These are phyloP conservation scores for Catenaria anguillulae DNA, from an alignment of 371 early-diverging fungal genomes.

Conservation along the genomic window DNA sequence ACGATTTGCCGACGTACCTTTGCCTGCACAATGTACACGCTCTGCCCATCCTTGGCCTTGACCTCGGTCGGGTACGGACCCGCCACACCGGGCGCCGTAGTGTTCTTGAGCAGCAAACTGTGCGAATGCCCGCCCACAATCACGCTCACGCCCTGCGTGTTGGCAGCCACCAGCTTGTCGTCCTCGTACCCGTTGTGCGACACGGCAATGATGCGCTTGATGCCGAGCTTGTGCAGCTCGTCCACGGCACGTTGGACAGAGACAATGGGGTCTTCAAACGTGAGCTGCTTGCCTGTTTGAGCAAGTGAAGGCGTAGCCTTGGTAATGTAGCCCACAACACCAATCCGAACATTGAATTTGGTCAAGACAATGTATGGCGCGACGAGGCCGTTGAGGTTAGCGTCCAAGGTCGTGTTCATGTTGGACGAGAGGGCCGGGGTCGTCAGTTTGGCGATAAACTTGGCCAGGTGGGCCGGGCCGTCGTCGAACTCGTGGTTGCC, in stretches of 20 bases:
- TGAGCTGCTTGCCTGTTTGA: slow-evolving; percentile 25
- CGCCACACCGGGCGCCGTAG: slow-evolving; percentile 16
- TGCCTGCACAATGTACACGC: slow-evolving; percentile 41
- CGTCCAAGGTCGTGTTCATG: slow-evolving; percentile 26
- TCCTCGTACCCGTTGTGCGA: too few relatives aligned
- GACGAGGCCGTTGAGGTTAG: slow-evolving; percentile 27
- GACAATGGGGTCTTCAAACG: slow-evolving; percentile 29
- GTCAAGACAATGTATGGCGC: slow-evolving; percentile 49
- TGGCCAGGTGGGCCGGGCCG: slow-evolving; percentile 34
- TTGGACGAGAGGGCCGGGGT: slow-evolving; percentile 53
- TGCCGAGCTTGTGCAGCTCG: slow-evolving; percentile 37
- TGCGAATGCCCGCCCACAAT: too few relatives aligned
- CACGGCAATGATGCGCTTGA: slow-evolving; percentile 46
- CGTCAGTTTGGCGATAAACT: slow-evolving; percentile 31
- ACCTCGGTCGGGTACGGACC: slow-evolving; percentile 47
- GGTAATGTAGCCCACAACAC: slow-evolving; percentile 5
- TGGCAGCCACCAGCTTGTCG: slow-evolving; percentile 36
- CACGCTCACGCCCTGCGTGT: too few relatives aligned
- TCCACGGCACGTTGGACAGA: slow-evolving; percentile 42
- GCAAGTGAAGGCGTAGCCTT: slow-evolving; percentile 46
- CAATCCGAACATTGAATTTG: slow-evolving; percentile 37
- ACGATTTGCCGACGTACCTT: too few relatives aligned
- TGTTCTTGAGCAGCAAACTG: slow-evolving; percentile 30
- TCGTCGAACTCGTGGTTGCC: too few relatives aligned
- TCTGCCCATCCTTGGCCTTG: slow-evolving; percentile 32